These are phyloP conservation scores for Amylocarpus encephaloides DNA, from an alignment of 2,329 filamentous ascomycete genomes.

Conservation along the genomic window DNA sequence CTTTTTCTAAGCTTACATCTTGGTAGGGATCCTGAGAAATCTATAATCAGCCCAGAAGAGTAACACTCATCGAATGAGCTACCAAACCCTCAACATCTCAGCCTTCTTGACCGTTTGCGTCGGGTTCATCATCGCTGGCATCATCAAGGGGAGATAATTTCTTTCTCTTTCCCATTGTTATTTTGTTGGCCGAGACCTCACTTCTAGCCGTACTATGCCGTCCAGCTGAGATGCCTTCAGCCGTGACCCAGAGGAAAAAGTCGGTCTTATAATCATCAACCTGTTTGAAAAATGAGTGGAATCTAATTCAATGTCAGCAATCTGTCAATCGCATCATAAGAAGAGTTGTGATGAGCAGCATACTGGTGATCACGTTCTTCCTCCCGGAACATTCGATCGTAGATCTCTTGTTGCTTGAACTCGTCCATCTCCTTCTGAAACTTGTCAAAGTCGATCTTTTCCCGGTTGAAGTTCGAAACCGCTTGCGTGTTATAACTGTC, in stretches of 20 bases:
- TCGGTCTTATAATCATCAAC: conserved; percentile 67
- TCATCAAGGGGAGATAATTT: conserved; percentile 34
- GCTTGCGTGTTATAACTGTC: conserved; percentile 78
- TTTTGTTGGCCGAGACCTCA: conserved; percentile 38
- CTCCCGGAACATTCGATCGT: conserved; percentile 81
- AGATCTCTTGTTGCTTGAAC: conserved; percentile 91
- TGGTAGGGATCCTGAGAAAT: no score
- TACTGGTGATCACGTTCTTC: conserved; percentile 84
- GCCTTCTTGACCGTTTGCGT: conserved; percentile 29
- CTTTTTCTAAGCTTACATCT: no score
- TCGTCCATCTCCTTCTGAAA: conserved; percentile 73
- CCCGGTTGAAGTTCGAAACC: conserved; percentile 53
- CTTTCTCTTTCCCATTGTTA: no score
- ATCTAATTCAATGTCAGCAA: conserved; percentile 41
- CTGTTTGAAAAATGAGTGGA: conserved; percentile 73
- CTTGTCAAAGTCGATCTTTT: conserved; percentile 70
- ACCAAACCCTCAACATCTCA: background rate
- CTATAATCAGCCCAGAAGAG: no score
- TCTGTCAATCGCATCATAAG: background rate
- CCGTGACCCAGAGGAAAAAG: conserved; percentile 70
- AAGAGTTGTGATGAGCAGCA: conserved; percentile 33
- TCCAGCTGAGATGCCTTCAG: conserved; percentile 58
- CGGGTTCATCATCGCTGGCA: conserved; percentile 37
- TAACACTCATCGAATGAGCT: no score
- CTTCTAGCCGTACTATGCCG: conserved; percentile 42